phyloP scores from a whole-genome alignment of 148 eudicot genomes.

The Camellia lanceoleosa region DNA sequence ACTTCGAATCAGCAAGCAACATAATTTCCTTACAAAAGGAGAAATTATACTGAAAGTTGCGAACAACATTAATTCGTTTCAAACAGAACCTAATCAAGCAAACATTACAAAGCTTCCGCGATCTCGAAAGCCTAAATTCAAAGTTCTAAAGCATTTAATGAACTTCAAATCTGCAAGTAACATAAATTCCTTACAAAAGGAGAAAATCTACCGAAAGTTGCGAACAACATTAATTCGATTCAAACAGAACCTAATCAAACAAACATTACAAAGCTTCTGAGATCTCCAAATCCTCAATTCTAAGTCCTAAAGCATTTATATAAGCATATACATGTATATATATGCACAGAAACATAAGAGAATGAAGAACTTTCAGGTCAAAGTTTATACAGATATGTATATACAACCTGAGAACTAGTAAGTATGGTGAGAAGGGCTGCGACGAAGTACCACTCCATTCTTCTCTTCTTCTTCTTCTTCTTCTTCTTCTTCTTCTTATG shows the following conservation, averaged over 20 bases:
- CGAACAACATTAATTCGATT: background rate
- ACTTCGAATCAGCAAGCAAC: too few relatives aligned
- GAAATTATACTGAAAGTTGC: too few relatives aligned
- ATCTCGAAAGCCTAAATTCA: too few relatives aligned
- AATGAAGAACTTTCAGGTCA: background rate
- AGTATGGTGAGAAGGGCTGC: slow-evolving; percentile 62
- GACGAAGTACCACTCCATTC: slow-evolving; percentile 64
- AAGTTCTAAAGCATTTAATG: too few relatives aligned
- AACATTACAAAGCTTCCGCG: too few relatives aligned
- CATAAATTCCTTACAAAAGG: background rate
- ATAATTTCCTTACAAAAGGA: too few relatives aligned
- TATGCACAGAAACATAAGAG: background rate
- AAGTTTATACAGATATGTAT: background rate
- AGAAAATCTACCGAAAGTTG: background rate
- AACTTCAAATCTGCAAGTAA: background rate
- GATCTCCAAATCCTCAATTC: background rate
- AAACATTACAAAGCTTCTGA: background rate
- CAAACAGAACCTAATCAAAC: background rate
- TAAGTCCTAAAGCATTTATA: background rate
- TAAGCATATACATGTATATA: background rate
- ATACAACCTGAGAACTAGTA: slow-evolving; percentile 60
- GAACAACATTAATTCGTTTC: too few relatives aligned
- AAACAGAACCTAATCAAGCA: too few relatives aligned
- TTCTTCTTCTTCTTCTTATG: background rate
- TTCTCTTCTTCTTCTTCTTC: background rate